Evolutionary conservation across 176 grass and related monocot species (phyloP), one percentile per base, ranked within the genome.

Genomic region (Calamus simplicifolius): DNA sequence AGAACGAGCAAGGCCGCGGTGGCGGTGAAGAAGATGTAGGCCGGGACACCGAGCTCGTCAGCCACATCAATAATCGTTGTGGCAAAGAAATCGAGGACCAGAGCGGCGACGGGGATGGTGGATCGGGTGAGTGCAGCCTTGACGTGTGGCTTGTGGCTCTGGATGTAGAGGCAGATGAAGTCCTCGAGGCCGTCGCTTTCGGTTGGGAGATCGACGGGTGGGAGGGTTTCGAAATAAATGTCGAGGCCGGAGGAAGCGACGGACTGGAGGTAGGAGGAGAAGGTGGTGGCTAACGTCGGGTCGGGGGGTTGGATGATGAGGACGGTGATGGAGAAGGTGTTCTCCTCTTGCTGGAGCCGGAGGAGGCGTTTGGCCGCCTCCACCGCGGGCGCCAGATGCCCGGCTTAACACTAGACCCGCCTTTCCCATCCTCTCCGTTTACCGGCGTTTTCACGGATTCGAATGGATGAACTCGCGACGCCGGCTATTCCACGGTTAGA

Each of bases 331-430:
- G 75, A 82, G 48, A 66, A 66, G 23, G 8, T 3, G 19, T 49
- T 54, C 21, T 48, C 49, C 19, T 21, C 28, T 12, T 43, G 35
- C 12, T 13, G 35, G 61, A 4, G 5, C 25, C 71, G 78, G 63
- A 89, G 70, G 52, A 89, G 48, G 54, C 79, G 73, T 77, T 86
- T 86, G 63, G 71, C 74, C 14, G 72, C 64, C 63, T 91, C 87
- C 21, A 91, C 13, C 82, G 86, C 80, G 67, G 87, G 70, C 49
- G 80, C 72, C 68, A 90, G 75, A 71, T 86, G 87, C 17, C 87
- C 75, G 13, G 68, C 6, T 52, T 72, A 89, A 29, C 12, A 31
- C 28, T 2, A 63, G 6, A 2, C 29, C 25, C 0, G 31, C 2
- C 63, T 75, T 75, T 58, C 13, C 52, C 51, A 31, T 31, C 28